Evolutionary conservation across 208 protist species (phyloP), one percentile per base, ranked within the genome.

Genomic region (Trypanosoma avium): DNA sequence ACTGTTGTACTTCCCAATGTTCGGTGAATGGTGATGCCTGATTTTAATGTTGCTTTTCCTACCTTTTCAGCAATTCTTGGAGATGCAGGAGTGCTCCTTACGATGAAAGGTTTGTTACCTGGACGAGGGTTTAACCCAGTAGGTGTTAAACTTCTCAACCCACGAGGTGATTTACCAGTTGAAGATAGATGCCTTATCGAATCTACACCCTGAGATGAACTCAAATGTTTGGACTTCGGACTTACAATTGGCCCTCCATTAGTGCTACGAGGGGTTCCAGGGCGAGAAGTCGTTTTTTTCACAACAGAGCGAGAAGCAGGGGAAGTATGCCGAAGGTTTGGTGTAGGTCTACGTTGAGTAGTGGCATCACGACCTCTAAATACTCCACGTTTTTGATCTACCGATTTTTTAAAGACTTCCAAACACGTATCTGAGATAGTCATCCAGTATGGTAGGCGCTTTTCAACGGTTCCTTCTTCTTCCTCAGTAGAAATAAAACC

Each of bases 311-410:
- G 15, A 30, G 26, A 4, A 33, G n/a, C 57, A 27, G 47, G 56
- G 30, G 73, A 61, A 10, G 62, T 60, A 26, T 42, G 70, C 22
- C 60, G 67, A 24, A 75, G 59, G 12, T 52, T 62, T 8, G 75
- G 71, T 0, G 75, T 77, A 6, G 66, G 63, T 40, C 70, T 81
- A 22, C 75, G 43, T 70, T 82, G 77, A 50, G 82, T 35, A 17
- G 74, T 62, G 12, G 75, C 67, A 57, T 73, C 65, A 53, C 65
- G 66, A 48, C 64, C 76, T 62, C 68, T 48, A 33, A 26, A 78
- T 19, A 49, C 59, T 19, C 15, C 63, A 32, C 67, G 42, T 24
- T 40, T 72, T 15, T 56, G 22, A 9, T 45, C 40, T 40, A 2
- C 36, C 15, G 38, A 21, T 3, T 43, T 52, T 26, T 35, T 74